phyloP scores from a whole-genome alignment of 2,329 filamentous ascomycete genomes.

The Harringtonia aguacate region DNA sequence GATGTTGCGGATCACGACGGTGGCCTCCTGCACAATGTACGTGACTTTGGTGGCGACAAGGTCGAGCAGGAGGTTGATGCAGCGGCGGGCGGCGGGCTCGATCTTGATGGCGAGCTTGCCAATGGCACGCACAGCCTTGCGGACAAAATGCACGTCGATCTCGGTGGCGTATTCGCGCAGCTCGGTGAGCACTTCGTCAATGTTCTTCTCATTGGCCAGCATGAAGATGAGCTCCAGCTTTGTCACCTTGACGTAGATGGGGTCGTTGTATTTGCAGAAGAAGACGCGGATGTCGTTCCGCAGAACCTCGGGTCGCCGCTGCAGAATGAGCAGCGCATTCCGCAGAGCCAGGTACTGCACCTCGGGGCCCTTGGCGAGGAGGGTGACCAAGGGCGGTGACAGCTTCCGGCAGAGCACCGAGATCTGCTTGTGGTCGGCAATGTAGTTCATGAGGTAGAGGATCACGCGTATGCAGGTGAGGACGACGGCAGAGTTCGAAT shows the following conservation, averaged over 20 bases:
- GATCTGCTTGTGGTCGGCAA: slow-evolving; percentile 81
- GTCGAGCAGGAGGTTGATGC: slow-evolving; percentile 86
- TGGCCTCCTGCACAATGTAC: slow-evolving; percentile 98
- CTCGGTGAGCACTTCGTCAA: slow-evolving; percentile 88
- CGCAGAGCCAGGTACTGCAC: slow-evolving; percentile 95
- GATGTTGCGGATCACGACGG: slow-evolving; percentile 96
- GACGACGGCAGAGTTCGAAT: slow-evolving; percentile 94
- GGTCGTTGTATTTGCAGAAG: slow-evolving; percentile 99
- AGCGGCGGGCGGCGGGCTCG: slow-evolving; percentile 79
- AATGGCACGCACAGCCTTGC: slow-evolving; percentile 93
- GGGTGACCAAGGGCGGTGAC: slow-evolving; percentile 86
- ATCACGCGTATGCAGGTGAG: slow-evolving; percentile 94
- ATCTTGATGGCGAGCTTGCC: slow-evolving; percentile 99
- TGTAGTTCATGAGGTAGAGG: slow-evolving; percentile 98
- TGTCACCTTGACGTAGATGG: slow-evolving; percentile 98
- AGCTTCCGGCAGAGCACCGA: slow-evolving; percentile 81
- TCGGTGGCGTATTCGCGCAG: slow-evolving; percentile 94
- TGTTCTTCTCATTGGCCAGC: slow-evolving; percentile 92
- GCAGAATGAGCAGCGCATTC: slow-evolving; percentile 88
- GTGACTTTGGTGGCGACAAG: slow-evolving; percentile 96
- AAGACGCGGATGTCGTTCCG: slow-evolving; percentile 97
- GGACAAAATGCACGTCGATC: slow-evolving; percentile 97
- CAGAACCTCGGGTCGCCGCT: slow-evolving; percentile 83
- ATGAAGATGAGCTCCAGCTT: slow-evolving; percentile 99
- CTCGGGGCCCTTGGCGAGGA: slow-evolving; percentile 91